Conservation (phyloP, 768 basidiomycete species). For the Suillus bovinus region DNA sequence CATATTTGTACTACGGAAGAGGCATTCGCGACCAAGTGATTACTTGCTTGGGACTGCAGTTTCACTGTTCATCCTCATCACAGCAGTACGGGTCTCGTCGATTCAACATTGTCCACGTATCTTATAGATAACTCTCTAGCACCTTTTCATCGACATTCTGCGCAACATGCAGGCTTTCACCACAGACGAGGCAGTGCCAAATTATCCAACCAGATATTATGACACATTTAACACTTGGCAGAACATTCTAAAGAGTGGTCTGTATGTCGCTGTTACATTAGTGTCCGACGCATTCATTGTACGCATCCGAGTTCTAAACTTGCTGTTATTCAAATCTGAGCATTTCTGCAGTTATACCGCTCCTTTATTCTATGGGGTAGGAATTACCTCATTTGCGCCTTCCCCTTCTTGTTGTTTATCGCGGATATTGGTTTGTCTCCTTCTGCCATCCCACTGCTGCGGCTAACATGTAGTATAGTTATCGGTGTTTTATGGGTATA, state of each 20-base stretch:
- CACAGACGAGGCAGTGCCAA: slow-evolving; percentile 8
- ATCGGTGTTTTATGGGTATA: slow-evolving; percentile 23
- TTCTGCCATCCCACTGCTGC: background rate
- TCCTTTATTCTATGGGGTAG: slow-evolving; percentile 28
- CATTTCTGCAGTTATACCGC: slow-evolving; percentile 23
- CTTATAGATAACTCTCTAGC: slow-evolving; percentile 17
- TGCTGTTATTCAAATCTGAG: background rate
- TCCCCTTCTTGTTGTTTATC: slow-evolving; percentile 27
- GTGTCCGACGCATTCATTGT: slow-evolving; percentile 31
- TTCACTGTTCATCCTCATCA: slow-evolving; percentile 16
- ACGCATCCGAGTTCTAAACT: slow-evolving; percentile 7
- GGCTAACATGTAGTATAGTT: slow-evolving; percentile 4
- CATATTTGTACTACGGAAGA: slow-evolving; percentile 12
- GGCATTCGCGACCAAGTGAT: slow-evolving; percentile 14
- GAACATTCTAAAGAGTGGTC: slow-evolving; percentile 24
- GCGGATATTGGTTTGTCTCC: slow-evolving; percentile 27
- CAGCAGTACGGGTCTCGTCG: slow-evolving; percentile 9
- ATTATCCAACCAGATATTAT: slow-evolving; percentile 23
- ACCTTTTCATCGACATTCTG: slow-evolving; percentile 24
- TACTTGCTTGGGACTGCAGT: slow-evolving; percentile 15
- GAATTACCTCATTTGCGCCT: slow-evolving; percentile 13
- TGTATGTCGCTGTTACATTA: slow-evolving; percentile 25
- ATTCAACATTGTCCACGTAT: background rate
- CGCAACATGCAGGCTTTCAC: slow-evolving; percentile 28
- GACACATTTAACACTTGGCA: slow-evolving; percentile 19